Conservation (phyloP, 345 rosid genomes). For the Dipteronia dyeriana region DNA sequence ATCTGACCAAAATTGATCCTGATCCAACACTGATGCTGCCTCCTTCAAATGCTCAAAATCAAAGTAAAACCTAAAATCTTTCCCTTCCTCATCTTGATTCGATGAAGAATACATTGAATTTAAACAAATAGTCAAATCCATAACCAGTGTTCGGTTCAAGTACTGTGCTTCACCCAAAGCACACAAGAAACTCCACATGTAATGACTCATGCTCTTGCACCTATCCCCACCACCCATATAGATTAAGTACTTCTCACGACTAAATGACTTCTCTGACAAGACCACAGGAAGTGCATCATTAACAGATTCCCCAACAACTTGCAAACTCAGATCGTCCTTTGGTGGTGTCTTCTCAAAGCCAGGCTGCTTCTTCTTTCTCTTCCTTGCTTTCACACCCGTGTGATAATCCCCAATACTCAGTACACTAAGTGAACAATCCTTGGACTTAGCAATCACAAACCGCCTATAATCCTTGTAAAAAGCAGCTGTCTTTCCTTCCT, state of each 20-base stretch:
- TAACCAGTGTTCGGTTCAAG: conserved; percentile 81
- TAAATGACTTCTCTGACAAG: conserved; percentile 73
- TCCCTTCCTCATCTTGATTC: conserved; percentile 85
- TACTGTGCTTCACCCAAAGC: conserved; percentile 95
- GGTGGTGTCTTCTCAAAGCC: conserved; percentile 54
- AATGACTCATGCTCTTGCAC: conserved; percentile 97
- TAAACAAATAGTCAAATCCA: conserved; percentile 84
- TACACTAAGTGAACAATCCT: conserved; percentile 65
- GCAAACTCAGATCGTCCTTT: conserved; percentile 43
- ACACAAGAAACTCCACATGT: conserved; percentile 93
- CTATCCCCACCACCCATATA: conserved; percentile 84
- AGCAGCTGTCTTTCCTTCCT: conserved; percentile 81
- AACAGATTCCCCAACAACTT: conserved; percentile 73
- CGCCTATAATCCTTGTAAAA: conserved; percentile 91
- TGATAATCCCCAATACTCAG: conserved; percentile 80
- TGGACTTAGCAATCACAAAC: conserved; percentile 59
- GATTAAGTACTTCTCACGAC: conserved; percentile 64
- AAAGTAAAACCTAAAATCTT: conserved; percentile 91
- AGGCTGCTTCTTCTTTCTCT: conserved; percentile 73
- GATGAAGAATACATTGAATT: conserved; percentile 73
- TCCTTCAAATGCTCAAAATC: conserved; percentile 94
- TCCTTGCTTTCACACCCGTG: conserved; percentile 88
- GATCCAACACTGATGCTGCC: conserved; percentile 84
- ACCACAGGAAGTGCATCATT: conserved; percentile 74
- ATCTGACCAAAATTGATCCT: conserved; percentile 79